A percentile compares a stretch with the other conserved stretches of the same genome.
Conservation (phyloP, 2,329 filamentous ascomycete genomes). For the Talaromyces atroroseus region DNA sequence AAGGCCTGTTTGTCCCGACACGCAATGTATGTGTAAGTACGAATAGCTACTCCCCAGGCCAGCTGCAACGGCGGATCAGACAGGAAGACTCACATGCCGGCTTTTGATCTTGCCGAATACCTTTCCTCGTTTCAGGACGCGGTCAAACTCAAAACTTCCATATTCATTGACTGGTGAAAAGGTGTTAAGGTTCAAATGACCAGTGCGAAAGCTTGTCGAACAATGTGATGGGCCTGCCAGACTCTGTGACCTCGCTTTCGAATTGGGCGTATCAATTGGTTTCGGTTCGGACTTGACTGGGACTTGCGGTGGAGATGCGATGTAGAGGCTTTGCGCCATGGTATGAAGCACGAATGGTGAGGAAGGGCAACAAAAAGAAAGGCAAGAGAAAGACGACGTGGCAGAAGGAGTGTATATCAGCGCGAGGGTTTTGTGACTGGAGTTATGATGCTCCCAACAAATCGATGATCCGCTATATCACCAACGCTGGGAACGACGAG, state of each 20-base stretch:
- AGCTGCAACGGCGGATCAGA: not conserved
- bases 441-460: not conserved
- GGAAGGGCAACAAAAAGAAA: not conserved
- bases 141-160: constrained; percentile 92
- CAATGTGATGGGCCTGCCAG: constrained; percentile 20
- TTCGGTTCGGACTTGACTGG: constrained; percentile 4
- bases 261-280: constrained; percentile 2
- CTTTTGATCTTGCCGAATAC: constrained; percentile 86
- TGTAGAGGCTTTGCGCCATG: constrained; percentile 12
- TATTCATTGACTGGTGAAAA: constrained; percentile 89
- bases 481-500: not conserved
- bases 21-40: not conserved
- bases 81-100: constrained; percentile 65
- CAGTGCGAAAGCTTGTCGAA: constrained; percentile 27
- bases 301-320: constrained; percentile 1
- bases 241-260: constrained; percentile 9
- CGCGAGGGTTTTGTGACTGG: not conserved
- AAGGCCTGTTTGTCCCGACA: constrained; percentile 29
- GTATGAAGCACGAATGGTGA: not conserved
- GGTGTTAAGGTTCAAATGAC: constrained; percentile 55
- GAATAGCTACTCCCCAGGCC: not conserved
- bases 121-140: constrained; percentile 82
- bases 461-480: not conserved
- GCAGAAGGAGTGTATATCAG: not conserved
- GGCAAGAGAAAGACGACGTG: not conserved